Evolutionary conservation across 1,284 basidiomycete genomes (phyloP), one percentile per base, ranked within the genome.

Genomic region (Farysia itapuensis): DNA sequence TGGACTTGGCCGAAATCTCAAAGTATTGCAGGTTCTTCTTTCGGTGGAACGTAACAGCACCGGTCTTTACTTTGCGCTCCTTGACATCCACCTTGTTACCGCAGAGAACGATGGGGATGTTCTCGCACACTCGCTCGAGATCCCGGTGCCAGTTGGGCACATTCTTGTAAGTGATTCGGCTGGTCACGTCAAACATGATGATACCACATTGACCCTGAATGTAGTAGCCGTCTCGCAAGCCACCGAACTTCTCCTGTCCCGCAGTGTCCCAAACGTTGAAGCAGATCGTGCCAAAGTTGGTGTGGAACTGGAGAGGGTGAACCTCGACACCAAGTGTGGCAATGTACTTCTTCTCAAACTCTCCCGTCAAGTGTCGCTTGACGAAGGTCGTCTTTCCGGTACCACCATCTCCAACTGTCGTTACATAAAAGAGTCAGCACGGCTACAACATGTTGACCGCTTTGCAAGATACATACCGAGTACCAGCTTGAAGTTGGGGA

Each of bases 1-100:
- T 99, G 42, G 91, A 96, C 81, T 98, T 98, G 63, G 95, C 95
- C 5, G 93, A 97, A 75, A 99, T 98, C 78, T 99, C 95, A 78
- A 94, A 98, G 84, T 99, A 99, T 79, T 98, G 95, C 51, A 99
- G 84, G 82, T 95, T 97, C 85, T 99, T 99, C 89, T 99, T 99
- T 78, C 95, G 85, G 84, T 98, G 95, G 88, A 98, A 99, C 48
- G 95, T 99, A 53, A 98, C 94, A 44, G 88, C 86, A 45, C 89
- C 90, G 29, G 94, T 98, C 85, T 98, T 99, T 68, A 99, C 95
- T 85, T 99, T 99, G 67, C 95, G 90, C 81, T 99, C 95, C 85
- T 98, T 98, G 65, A 99, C 94, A 78, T 99, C 95, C 61, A 98
- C 95, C 81, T 99, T 99, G 86, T 98, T 99, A 72, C 95, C 95